A percentile compares a stretch with the other conserved stretches of the same genome.
phyloP scores from a whole-genome alignment of 2,329 filamentous ascomycete species.

The Zalaria sp. region DNA sequence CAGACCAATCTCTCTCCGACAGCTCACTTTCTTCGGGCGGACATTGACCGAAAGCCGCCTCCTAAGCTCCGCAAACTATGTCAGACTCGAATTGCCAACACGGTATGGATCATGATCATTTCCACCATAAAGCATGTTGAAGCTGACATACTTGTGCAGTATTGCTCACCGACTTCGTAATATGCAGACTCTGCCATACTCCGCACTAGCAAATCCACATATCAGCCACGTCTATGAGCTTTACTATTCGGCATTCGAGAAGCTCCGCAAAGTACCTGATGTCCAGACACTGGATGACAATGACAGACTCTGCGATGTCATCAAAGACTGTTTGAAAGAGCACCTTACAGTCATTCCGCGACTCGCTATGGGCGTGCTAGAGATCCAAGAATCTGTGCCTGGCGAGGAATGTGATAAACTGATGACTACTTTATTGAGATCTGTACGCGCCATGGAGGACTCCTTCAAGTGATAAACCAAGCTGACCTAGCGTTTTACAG shows the following conservation, averaged over 20 bases:
- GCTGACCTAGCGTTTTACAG: slow-evolving; percentile 27
- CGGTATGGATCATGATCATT: slow-evolving; percentile 33
- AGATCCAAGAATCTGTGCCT: slow-evolving; percentile 73
- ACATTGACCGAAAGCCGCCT: slow-evolving; percentile 81
- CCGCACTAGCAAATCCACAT: slow-evolving; percentile 89
- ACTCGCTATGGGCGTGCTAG: slow-evolving; percentile 83
- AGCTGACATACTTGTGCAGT: slow-evolving; percentile 27
- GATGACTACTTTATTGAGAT: slow-evolving; percentile 86
- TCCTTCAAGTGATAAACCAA: not conserved
- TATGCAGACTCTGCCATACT: slow-evolving; percentile 92
- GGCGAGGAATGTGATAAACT: slow-evolving; percentile 76
- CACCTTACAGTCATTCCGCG: slow-evolving; percentile 91
- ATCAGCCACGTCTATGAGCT: slow-evolving; percentile 92
- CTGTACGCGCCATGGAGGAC: slow-evolving; percentile 38
- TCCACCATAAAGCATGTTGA: not conserved
- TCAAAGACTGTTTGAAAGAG: slow-evolving; percentile 66
- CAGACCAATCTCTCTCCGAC: slow-evolving; percentile 86
- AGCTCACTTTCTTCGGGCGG: slow-evolving; percentile 93
- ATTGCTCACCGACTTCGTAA: slow-evolving; percentile 90
- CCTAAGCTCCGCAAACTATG: slow-evolving; percentile 92
- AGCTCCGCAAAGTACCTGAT: slow-evolving; percentile 69
- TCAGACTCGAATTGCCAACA: slow-evolving; percentile 83
- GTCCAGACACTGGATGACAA: slow-evolving; percentile 82
- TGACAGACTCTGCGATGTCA: slow-evolving; percentile 67
- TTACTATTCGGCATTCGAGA: slow-evolving; percentile 94